Percentiles rank a stretch among this genome's conserved stretches.
These are phyloP conservation scores for Sporothrix pallida DNA, from an alignment of 2,329 filamentous ascomycete species.

Conservation along the genomic window DNA sequence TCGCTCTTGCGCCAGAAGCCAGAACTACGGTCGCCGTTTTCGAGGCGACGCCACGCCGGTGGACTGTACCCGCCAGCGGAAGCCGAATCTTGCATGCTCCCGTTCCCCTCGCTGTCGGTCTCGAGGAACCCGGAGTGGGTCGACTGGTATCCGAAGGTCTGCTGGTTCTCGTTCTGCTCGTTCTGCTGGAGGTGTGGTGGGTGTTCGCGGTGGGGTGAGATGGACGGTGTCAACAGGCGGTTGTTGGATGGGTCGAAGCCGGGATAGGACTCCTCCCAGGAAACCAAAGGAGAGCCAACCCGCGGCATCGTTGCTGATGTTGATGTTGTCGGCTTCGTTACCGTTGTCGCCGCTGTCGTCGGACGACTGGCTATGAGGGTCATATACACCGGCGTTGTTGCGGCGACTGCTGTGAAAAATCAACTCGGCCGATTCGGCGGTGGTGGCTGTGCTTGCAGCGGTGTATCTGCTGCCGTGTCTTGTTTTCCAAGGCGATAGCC, in stretches of 20 bases:
- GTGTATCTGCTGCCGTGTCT: conserved; percentile 12
- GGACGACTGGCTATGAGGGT: neutral
- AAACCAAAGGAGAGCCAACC: conserved; percentile 42
- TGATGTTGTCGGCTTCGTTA: conserved; percentile 37
- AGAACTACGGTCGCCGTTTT: conserved; percentile 63
- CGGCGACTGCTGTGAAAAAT: conserved; percentile 26
- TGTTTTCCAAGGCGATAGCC: conserved; percentile 4
- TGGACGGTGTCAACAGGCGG: conserved; percentile 30
- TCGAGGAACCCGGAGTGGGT: conserved; percentile 52
- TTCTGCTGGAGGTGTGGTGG: conserved; percentile 29
- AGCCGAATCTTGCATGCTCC: conserved; percentile 51
- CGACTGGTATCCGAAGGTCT: conserved; percentile 49
- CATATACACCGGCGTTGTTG: conserved; percentile 26
- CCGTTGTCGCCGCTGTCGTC: conserved; percentile 2
- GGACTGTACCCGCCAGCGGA: conserved; percentile 65
- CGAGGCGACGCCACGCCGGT: conserved; percentile 65
- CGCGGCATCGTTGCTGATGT: conserved; percentile 39
- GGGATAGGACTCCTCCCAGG: conserved; percentile 59
- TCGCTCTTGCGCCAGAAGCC: conserved; percentile 66
- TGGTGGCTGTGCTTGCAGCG: neutral
- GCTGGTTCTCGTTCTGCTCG: conserved; percentile 13
- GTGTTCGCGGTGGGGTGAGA: conserved; percentile 35
- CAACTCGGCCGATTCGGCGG: conserved; percentile 10
- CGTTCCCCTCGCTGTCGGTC: conserved; percentile 47
- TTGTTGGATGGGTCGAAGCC: conserved; percentile 59